phyloP scores from a whole-genome alignment of 1,284 basidiomycete species.

The Mycena sp. region DNA sequence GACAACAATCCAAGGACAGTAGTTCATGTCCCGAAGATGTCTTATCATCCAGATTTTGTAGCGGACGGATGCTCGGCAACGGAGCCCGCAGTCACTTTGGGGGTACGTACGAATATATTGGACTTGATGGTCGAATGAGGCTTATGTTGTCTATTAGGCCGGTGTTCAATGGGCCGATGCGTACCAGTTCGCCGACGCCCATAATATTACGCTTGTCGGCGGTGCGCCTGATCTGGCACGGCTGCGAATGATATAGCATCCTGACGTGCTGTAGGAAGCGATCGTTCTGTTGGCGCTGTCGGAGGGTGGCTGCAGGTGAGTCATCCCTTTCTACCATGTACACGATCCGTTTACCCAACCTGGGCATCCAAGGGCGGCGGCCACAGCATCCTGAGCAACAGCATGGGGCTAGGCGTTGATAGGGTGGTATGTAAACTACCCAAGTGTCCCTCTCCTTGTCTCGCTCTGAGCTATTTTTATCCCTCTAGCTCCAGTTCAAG shows the following conservation, averaged over 20 bases:
- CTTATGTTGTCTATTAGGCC: too few species aligned
- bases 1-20: background rate
- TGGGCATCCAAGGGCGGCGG: too few species aligned
- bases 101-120: slow-evolving; percentile 25
- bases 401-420: slow-evolving; percentile 51
- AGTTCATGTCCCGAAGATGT: slow-evolving; percentile 25
- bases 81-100: slow-evolving; percentile 18
- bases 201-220: slow-evolving; percentile 32
- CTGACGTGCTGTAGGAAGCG: too few species aligned
- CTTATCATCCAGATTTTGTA: slow-evolving; percentile 23
- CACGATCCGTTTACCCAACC: too few species aligned
- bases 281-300: too few species aligned
- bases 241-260: too few species aligned
- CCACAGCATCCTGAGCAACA: slow-evolving; percentile 50
- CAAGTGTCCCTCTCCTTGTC: too few species aligned
- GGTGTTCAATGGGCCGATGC: slow-evolving; percentile 30
- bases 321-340: too few species aligned
- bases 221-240: too few species aligned
- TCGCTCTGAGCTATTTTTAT: too few species aligned
- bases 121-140: too few species aligned
- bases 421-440: slow-evolving; percentile 43
- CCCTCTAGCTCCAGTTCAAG: slow-evolving; percentile 48
- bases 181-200: slow-evolving; percentile 29
- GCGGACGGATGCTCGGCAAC: slow-evolving; percentile 22
- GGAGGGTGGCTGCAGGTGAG: too few species aligned